Conservation (phyloP, 164 flowering plant species). For the Stephania cephalantha region DNA sequence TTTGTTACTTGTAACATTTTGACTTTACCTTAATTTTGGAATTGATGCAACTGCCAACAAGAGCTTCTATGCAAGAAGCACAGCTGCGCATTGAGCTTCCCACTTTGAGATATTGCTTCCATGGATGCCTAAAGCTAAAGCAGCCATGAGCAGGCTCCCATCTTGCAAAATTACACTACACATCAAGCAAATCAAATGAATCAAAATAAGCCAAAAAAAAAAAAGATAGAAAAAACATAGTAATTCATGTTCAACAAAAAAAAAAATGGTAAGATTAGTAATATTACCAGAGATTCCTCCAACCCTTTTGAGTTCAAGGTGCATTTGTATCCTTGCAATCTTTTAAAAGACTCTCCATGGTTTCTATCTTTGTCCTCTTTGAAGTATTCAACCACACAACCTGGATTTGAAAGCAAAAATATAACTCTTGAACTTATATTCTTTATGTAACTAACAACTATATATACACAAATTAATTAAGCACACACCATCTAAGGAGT, state of each 20-base stretch:
- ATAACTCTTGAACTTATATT: neutral
- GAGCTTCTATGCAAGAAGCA: slow-evolving; percentile 63
- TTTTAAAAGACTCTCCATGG: slow-evolving; percentile 18
- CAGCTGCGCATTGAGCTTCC: slow-evolving; percentile 47
- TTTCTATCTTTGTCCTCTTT: neutral
- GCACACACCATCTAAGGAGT: slow-evolving; percentile 50
- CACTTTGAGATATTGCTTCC: slow-evolving; percentile 69
- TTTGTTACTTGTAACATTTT: neutral
- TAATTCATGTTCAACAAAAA: neutral
- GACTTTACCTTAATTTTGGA: slow-evolving; percentile 41
- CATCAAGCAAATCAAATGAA: neutral
- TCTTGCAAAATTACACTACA: slow-evolving; percentile 69
- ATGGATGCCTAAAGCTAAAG: slow-evolving; percentile 65
- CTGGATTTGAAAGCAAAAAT: slow-evolving; percentile 21
- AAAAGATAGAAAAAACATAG: neutral
- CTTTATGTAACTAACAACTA: neutral
- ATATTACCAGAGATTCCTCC: slow-evolving; percentile 55
- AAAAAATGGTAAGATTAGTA: neutral
- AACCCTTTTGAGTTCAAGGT: slow-evolving; percentile 52
- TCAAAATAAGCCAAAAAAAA: neutral
- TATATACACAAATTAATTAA: neutral
- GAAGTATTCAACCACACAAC: slow-evolving; percentile 39
- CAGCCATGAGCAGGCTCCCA: slow-evolving; percentile 85
- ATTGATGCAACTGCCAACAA: slow-evolving; percentile 34
- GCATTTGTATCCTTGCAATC: slow-evolving; percentile 45